Evolutionary conservation across 768 basidiomycete genomes (phyloP).

Genomic region (Mycena capillaripes): DNA sequence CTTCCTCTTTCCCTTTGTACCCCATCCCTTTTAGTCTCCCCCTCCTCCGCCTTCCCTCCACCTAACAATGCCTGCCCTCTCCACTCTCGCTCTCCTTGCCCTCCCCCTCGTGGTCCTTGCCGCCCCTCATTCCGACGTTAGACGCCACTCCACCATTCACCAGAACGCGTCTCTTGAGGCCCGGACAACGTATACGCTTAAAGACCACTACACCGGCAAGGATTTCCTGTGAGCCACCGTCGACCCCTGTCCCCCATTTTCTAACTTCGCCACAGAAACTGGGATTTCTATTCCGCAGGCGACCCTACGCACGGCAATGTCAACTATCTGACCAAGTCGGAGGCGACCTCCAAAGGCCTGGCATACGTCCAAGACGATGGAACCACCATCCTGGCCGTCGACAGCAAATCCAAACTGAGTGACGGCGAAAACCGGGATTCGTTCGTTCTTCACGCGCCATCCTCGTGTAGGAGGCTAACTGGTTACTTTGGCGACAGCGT

Average conservation of each 20-base stretch:
- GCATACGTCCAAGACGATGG: constrained; percentile 73
- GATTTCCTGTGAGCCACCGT: constrained; percentile 61
- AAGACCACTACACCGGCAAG: constrained; percentile 52
- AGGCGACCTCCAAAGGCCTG: constrained; percentile 67
- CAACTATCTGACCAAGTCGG: constrained; percentile 62
- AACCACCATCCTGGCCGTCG: constrained; percentile 73
- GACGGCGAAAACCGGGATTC: constrained; percentile 69
- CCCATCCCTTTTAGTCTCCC: constrained; percentile 6
- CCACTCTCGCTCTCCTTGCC: constrained; percentile 27
- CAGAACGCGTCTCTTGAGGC: constrained; percentile 18
- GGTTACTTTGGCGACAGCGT: constrained; percentile 59
- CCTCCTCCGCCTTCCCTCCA: background rate
- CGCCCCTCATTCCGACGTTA: constrained; percentile 11
- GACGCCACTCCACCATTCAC: constrained; percentile 15
- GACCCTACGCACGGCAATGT: constrained; percentile 85
- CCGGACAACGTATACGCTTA: constrained; percentile 33
- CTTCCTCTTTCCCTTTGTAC: constrained; percentile 30
- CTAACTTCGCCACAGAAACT: constrained; percentile 57
- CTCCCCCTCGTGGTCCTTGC: constrained; percentile 28
- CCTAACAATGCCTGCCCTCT: constrained; percentile 30
- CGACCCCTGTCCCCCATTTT: background rate
- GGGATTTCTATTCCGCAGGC: constrained; percentile 71
- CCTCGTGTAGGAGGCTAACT: constrained; percentile 16
- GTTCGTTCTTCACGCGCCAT: constrained; percentile 48
- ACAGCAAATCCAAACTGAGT: constrained; percentile 63